Evolutionary conservation across 2,329 filamentous ascomycete genomes (phyloP).

Genomic region (Fusarium beomiforme): DNA sequence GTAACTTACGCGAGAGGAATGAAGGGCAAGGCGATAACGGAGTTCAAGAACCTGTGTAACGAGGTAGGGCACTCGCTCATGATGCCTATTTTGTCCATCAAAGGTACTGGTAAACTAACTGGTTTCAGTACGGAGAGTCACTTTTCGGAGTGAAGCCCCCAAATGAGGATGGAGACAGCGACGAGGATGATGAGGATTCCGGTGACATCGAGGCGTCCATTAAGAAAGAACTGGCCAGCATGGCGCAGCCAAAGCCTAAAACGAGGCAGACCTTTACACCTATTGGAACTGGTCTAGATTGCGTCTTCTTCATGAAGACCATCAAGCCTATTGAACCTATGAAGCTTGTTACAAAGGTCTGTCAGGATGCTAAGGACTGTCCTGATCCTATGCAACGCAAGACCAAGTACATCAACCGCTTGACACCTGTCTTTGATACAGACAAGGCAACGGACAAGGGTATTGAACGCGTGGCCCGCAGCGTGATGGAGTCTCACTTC

Average conservation of each 20-base stretch:
- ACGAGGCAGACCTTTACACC: conserved; percentile 62
- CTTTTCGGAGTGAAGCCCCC: conserved; percentile 62
- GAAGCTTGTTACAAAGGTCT: conserved; percentile 63
- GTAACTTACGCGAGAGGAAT: conserved; percentile 79
- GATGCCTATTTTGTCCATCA: not conserved
- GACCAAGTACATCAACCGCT: conserved; percentile 67
- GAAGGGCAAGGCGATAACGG: conserved; percentile 74
- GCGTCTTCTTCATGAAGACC: conserved; percentile 70
- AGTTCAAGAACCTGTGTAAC: conserved; percentile 73
- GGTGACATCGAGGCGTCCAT: conserved; percentile 80
- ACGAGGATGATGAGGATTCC: conserved; percentile 51
- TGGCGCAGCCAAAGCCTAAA: conserved; percentile 52
- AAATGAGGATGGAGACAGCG: conserved; percentile 45
- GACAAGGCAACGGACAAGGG: conserved; percentile 76
- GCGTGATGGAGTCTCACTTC: conserved; percentile 73
- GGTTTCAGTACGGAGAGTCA: conserved; percentile 69
- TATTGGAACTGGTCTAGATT: conserved; percentile 67
- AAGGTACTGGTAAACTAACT: conserved; percentile 7
- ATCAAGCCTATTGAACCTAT: conserved; percentile 65
- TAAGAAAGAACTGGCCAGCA: conserved; percentile 73
- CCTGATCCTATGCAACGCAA: conserved; percentile 55
- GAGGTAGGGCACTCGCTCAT: conserved; percentile 58
- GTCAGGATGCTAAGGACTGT: conserved; percentile 61
- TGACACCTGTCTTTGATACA: conserved; percentile 62
- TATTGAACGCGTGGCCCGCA: conserved; percentile 70